These are phyloP conservation scores for Cyphellophora attinorum DNA, from an alignment of 2,329 filamentous ascomycete species.

Conservation along the genomic window DNA sequence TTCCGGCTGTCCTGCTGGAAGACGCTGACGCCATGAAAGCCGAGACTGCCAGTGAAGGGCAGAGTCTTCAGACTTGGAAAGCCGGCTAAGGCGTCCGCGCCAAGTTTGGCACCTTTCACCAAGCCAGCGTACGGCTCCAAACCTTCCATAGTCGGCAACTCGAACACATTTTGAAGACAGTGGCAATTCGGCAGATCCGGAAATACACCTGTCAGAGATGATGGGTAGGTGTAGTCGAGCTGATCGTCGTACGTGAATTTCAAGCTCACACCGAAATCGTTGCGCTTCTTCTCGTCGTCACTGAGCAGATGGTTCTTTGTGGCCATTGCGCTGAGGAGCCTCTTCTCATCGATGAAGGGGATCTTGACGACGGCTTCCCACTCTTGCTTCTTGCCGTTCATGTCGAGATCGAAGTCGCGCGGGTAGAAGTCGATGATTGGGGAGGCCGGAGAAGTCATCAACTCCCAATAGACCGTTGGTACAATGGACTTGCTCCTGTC, in stretches of 20 bases:
- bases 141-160: constrained; percentile 84
- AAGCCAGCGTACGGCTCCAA: constrained; percentile 76
- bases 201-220: constrained; percentile 80
- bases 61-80: constrained; percentile 86
- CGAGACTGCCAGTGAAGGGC: constrained; percentile 70
- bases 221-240: constrained; percentile 73
- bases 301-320: constrained; percentile 71
- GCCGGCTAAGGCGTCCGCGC: constrained; percentile 73
- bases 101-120: constrained; percentile 74
- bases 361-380: constrained; percentile 99
- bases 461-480: constrained; percentile 70
- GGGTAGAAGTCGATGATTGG: constrained; percentile 98
- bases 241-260: constrained; percentile 83
- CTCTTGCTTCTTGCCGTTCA: constrained; percentile 99
- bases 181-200: constrained; percentile 78
- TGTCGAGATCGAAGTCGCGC: constrained; percentile 90
- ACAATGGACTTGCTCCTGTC: constrained; percentile 97
- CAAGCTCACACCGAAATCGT: constrained; percentile 81
- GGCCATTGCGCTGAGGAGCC: constrained; percentile 75
- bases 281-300: constrained; percentile 68
- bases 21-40: constrained; percentile 83
- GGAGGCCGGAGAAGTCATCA: constrained; percentile 85
- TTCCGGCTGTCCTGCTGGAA: constrained; percentile 95
- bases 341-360: constrained; percentile 90
- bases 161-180: constrained; percentile 93